These are phyloP conservation scores for Boletus sp. DNA, from an alignment of 1,284 basidiomycete genomes.

Conservation along the genomic window DNA sequence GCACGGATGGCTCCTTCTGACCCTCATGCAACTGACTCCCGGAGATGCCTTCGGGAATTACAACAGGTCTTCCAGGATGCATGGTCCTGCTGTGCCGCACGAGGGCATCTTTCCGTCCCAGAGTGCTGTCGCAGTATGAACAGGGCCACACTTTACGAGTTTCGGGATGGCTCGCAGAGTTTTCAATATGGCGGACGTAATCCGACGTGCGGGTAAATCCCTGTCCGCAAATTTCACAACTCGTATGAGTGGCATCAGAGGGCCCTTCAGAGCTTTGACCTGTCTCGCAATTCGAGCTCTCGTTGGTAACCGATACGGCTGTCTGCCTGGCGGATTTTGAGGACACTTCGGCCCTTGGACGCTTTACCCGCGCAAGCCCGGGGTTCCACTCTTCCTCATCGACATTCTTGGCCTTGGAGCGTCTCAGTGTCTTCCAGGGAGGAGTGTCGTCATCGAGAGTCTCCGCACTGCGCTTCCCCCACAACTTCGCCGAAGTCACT, in stretches of 20 bases:
- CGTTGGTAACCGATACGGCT: neutral
- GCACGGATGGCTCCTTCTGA: neutral
- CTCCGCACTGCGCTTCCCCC: slow-evolving; percentile 16
- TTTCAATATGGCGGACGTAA: slow-evolving; percentile 23
- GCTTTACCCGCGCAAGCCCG: slow-evolving; percentile 6
- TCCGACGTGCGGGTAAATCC: slow-evolving; percentile 25
- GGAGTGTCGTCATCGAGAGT: slow-evolving; percentile 1
- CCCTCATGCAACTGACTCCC: neutral
- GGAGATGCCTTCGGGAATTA: slow-evolving; percentile 1
- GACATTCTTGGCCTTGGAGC: slow-evolving; percentile 12
- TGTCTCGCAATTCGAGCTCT: neutral
- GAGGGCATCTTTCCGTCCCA: slow-evolving; percentile 28
- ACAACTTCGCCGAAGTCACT: neutral
- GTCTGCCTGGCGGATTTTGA: neutral
- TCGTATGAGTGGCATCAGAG: slow-evolving; percentile 4
- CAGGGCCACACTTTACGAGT: slow-evolving; percentile 31
- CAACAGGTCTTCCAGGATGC: slow-evolving; percentile 6
- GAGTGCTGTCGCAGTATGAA: slow-evolving; percentile 10
- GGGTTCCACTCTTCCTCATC: slow-evolving; percentile 33
- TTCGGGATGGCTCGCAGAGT: slow-evolving; percentile 26
- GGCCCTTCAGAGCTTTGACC: neutral
- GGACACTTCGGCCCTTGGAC: neutral
- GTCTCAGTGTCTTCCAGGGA: slow-evolving; percentile 4
- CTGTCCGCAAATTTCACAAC: slow-evolving; percentile 18
- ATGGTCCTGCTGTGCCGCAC: slow-evolving; percentile 21